Evolutionary conservation across 148 eudicot genomes (phyloP).

Genomic region (Cornus controversa): DNA sequence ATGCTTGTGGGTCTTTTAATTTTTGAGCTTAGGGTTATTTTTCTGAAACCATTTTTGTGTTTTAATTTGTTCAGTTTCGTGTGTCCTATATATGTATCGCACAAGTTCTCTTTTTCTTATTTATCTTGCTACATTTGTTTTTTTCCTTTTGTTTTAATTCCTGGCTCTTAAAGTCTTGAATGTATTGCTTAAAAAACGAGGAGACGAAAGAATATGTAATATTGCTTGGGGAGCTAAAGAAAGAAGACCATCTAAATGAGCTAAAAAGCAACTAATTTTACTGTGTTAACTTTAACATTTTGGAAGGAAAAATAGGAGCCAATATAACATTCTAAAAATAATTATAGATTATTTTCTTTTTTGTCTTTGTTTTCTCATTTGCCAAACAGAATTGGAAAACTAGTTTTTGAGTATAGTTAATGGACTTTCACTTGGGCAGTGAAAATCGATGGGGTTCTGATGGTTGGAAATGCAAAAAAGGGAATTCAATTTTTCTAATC

Average conservation of each 20-base stretch:
- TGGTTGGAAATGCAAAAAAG: no score
- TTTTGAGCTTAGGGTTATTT: slow-evolving; percentile 1
- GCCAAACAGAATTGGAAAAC: no score
- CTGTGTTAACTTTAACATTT: no score
- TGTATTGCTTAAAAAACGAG: neutral
- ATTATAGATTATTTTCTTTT: no score
- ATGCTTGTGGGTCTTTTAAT: neutral
- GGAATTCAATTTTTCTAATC: no score
- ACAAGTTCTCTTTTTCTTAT: neutral
- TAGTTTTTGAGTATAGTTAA: no score
- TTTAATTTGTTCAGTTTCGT: neutral
- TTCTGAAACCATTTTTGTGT: neutral
- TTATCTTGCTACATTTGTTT: neutral
- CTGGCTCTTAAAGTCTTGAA: neutral
- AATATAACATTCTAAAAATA: no score
- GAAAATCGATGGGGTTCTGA: no score
- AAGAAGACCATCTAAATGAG: neutral
- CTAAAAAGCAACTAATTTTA: no score
- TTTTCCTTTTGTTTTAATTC: neutral
- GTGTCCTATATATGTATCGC: neutral
- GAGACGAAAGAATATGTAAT: neutral
- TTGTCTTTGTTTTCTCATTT: no score
- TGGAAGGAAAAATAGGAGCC: no score
- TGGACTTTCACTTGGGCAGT: no score
- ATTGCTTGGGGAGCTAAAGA: neutral